These are phyloP conservation scores for Eragrostis nindensis DNA, from an alignment of 176 grass and related monocot genomes.

Conservation along the genomic window DNA sequence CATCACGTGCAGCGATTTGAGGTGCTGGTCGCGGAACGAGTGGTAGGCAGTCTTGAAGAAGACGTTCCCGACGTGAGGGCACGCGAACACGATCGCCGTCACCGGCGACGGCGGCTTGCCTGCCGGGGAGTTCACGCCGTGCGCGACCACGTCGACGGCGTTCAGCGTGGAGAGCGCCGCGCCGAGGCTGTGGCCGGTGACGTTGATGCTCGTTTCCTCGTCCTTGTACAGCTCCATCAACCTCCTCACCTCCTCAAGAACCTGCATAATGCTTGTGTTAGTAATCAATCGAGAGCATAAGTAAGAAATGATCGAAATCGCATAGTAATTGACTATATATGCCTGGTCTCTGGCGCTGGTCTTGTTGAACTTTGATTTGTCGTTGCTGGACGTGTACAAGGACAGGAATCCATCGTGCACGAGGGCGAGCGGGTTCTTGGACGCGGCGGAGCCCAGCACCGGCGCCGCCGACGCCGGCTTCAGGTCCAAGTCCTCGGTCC, in stretches of 20 bases:
- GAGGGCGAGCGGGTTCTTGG: neutral
- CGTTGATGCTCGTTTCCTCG: conserved; percentile 62
- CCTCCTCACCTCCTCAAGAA: conserved; percentile 42
- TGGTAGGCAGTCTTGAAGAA: conserved; percentile 42
- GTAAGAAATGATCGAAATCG: too few species aligned
- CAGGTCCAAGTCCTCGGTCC: conserved; percentile 46
- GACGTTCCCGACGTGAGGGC: conserved; percentile 54
- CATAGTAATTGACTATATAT: neutral
- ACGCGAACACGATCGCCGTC: conserved; percentile 51
- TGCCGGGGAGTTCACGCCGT: conserved; percentile 29
- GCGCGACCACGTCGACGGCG: conserved; percentile 50
- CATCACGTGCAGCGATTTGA: conserved; percentile 45
- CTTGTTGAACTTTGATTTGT: conserved; percentile 37
- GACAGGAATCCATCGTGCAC: conserved; percentile 62
- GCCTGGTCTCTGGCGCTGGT: conserved; percentile 61
- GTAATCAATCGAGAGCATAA: too few species aligned
- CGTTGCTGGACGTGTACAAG: conserved; percentile 54
- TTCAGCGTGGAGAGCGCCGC: conserved; percentile 56
- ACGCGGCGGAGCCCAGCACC: conserved; percentile 1
- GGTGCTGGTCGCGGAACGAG: neutral
- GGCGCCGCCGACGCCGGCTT: conserved; percentile 37
- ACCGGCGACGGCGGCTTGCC: conserved; percentile 14
- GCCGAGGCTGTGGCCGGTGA: conserved; percentile 71
- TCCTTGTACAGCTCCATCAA: conserved; percentile 43
- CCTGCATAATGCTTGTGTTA: conserved; percentile 12